Evolutionary conservation across 2,329 filamentous ascomycete genomes (phyloP), one percentile per base, ranked within the genome.

Genomic region (Monosporascus ibericus): DNA sequence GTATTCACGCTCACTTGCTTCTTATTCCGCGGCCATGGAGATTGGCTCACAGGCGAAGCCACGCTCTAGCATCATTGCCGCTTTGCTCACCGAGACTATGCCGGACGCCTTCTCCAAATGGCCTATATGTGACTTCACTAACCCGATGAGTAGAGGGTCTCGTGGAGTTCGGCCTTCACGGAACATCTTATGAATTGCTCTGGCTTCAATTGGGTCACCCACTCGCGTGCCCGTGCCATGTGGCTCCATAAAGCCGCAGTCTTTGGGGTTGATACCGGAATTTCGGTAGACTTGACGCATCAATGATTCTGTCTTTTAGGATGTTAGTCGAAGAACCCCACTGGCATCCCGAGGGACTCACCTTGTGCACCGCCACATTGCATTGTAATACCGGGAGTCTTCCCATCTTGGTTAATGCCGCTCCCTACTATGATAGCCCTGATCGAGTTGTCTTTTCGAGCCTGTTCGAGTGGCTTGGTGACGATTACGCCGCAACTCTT

Each of bases 161-260:
- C 70, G 65, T n/a, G 67, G 62, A 22, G 70, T 69, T 9, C 73
- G 68, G 4, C 69, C 68, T 20, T 64, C 52, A 5, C 70, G 68
- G 27, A 79, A 72, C 0, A 76, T 72, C 8, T 70, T 69, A 39
- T 71, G 63, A 36, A 82, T 72, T 3, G 75, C 78, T 11, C 64
- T 68, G 1, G 76, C 75, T 55, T 84, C 80, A n/a, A 77, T 73
- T 0, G 79, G 78, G 54, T 84, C 80, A 2, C 81, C 81, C 1
- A 75, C 74, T 38, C 70, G 70, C 18, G 80, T 84, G 6, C 79
- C 80, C 0, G 80, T 82, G 18, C 79, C 79, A 59, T 84, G 80
- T 3, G 76, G 76, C 58, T 84, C 79, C 8, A 77, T 68, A 52
- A 74, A 77, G 24, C 66, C 67, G 39, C 69, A 71, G 1, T 71